Percentiles rank a stretch among this genome's conserved stretches.
Evolutionary conservation across 106 monocot species (phyloP).

Genomic region (Dactylorhiza incarnata): DNA sequence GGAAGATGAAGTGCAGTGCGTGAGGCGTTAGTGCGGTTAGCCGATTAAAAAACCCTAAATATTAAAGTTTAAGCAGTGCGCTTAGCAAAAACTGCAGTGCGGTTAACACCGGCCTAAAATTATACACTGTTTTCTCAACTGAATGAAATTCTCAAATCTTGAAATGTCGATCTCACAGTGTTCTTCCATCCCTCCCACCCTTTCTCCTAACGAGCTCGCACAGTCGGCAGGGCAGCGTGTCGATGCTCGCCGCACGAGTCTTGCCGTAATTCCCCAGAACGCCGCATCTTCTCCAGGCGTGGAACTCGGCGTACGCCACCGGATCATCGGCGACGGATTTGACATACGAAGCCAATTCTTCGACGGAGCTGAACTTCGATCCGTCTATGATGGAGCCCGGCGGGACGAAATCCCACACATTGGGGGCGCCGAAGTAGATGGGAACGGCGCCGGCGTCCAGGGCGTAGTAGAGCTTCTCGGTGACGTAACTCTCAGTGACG

Average conservation of each 20-base stretch:
- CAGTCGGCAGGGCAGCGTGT: conserved; percentile 78
- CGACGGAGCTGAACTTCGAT: conserved; percentile 59
- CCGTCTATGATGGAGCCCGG: conserved; percentile 91
- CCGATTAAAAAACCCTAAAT: too few relatives aligned
- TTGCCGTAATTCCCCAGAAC: conserved; percentile 63
- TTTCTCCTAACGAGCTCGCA: conserved; percentile 65
- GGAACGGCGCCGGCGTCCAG: conserved; percentile 85
- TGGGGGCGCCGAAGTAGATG: conserved; percentile 88
- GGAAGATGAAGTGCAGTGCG: too few relatives aligned
- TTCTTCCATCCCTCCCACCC: conserved; percentile 46
- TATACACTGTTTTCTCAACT: not conserved
- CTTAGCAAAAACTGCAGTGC: too few relatives aligned
- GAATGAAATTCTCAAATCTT: not conserved
- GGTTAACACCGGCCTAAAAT: too few relatives aligned
- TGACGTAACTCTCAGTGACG: conserved; percentile 67
- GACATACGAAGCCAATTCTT: conserved; percentile 69
- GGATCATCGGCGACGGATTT: conserved; percentile 71
- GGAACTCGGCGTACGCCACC: conserved; percentile 79
- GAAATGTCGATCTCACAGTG: conserved; percentile 8
- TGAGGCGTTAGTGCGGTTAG: too few relatives aligned
- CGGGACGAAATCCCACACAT: conserved; percentile 91
- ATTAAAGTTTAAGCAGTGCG: too few relatives aligned
- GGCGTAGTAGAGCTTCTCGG: conserved; percentile 92
- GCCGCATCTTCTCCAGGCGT: conserved; percentile 97
- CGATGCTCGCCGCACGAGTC: conserved; percentile 60